Conservation (phyloP, 768 basidiomycete genomes). For the Paxillus rubicundulus region DNA sequence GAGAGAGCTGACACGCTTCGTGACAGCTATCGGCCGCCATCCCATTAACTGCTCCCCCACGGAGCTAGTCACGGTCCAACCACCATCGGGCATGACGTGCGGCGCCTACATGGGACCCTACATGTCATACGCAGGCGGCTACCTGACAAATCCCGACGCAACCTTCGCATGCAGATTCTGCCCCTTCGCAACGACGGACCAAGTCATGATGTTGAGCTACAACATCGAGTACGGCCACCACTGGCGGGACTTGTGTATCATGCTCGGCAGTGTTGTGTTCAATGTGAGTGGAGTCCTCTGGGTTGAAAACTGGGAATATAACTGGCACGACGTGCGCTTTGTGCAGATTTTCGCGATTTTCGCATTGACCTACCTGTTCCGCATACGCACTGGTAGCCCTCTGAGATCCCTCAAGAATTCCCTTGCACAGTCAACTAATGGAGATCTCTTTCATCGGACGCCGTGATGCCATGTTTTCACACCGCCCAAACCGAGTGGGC, state of each 20-base stretch:
- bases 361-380: conserved; percentile 27
- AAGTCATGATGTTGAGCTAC: conserved; percentile 42
- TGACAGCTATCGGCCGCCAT: conserved; percentile 44
- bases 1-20: not conserved
- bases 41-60: conserved; percentile 45
- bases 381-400: conserved; percentile 21
- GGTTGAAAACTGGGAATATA: not conserved
- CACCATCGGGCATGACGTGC: conserved; percentile 56
- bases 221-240: conserved; percentile 52
- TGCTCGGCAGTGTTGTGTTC: conserved; percentile 47
- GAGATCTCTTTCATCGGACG: no score
- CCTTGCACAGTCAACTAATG: not conserved
- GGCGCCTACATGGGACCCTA: conserved; percentile 48
- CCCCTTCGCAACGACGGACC: conserved; percentile 48
- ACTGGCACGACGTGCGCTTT: not conserved
- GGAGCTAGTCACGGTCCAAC: conserved; percentile 53
- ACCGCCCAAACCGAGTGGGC: no score
- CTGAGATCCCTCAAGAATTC: not conserved
- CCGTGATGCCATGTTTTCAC: no score
- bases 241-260: conserved; percentile 55
- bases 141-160: conserved; percentile 53
- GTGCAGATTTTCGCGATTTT: conserved; percentile 23
- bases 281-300: conserved; percentile 40
- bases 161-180: conserved; percentile 57
- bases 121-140: conserved; percentile 51